Evolutionary conservation across 2,329 filamentous ascomycete species (phyloP).

Genomic region (Diaporthe helianthi): DNA sequence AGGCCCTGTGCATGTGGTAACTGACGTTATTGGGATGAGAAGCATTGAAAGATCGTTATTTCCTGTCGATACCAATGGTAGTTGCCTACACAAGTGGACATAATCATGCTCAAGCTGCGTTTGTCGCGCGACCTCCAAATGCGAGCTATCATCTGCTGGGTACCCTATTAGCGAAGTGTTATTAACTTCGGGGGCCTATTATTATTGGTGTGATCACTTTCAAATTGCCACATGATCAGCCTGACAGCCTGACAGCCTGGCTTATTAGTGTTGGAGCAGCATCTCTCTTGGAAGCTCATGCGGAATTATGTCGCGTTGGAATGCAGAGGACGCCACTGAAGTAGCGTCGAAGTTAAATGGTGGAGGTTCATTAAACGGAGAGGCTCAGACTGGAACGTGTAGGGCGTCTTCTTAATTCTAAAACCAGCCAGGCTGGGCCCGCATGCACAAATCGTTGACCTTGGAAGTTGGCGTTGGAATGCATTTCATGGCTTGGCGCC

Average conservation of each 20-base stretch:
- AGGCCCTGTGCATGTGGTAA: too few species aligned
- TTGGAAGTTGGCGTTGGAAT: conserved; percentile 8
- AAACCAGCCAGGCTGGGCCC: background rate
- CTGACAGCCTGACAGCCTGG: too few species aligned
- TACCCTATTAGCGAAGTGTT: too few species aligned
- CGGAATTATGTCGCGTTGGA: background rate
- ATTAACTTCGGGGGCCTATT: too few species aligned
- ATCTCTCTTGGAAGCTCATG: background rate
- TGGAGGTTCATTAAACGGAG: background rate
- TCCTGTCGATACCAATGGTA: background rate
- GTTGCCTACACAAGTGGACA: too few species aligned
- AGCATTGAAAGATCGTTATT: background rate
- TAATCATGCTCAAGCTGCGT: too few species aligned
- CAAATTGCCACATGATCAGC: too few species aligned
- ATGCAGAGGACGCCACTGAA: background rate
- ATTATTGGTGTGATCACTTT: too few species aligned
- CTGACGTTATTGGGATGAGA: too few species aligned
- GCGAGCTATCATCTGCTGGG: too few species aligned
- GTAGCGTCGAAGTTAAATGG: background rate
- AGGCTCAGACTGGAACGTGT: background rate
- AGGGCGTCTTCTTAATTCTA: background rate
- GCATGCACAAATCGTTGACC: too few species aligned
- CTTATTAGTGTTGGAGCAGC: background rate
- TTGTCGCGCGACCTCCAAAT: too few species aligned
- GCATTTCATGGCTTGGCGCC: background rate